A percentile compares a stretch with the other conserved stretches of the same genome.
phyloP scores from a whole-genome alignment of 1,284 basidiomycete species.

The Cryptococcus sp. region DNA sequence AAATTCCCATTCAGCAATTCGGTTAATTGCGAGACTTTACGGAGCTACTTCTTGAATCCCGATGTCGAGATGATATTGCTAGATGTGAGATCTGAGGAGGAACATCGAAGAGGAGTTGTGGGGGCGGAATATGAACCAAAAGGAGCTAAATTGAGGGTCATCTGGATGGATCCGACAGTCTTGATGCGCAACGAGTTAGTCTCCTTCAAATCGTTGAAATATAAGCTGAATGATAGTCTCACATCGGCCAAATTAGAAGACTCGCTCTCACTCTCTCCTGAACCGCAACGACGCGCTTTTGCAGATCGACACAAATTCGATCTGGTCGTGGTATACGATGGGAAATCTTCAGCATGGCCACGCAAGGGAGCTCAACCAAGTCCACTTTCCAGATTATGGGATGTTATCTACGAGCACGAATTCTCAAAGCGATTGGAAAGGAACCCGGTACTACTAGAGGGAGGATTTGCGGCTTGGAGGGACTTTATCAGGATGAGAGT shows the following conservation, averaged over 20 bases:
- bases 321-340: slow-evolving; percentile 83
- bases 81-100: slow-evolving; percentile 72
- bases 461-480: slow-evolving; percentile 81
- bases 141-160: slow-evolving; percentile 52
- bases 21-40: slow-evolving; percentile 60
- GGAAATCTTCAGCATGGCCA: slow-evolving; percentile 59
- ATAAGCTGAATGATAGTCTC: slow-evolving; percentile 53
- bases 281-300: slow-evolving; percentile 68
- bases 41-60: slow-evolving; percentile 56
- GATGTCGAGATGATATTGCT: slow-evolving; percentile 69
- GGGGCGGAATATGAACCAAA: slow-evolving; percentile 50
- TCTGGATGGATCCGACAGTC: slow-evolving; percentile 81
- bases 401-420: slow-evolving; percentile 67
- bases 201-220: not conserved
- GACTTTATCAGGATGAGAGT: slow-evolving; percentile 52
- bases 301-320: slow-evolving; percentile 80
- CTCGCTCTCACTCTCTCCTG: slow-evolving; percentile 66
- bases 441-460: slow-evolving; percentile 76
- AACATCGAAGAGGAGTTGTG: slow-evolving; percentile 72
- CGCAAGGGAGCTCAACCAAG: slow-evolving; percentile 49
- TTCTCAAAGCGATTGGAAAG: slow-evolving; percentile 70
- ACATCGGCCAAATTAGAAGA: slow-evolving; percentile 67
- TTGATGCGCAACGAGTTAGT: slow-evolving; percentile 65
- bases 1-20: slow-evolving; percentile 58
- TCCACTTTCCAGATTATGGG: slow-evolving; percentile 60